Evolutionary conservation across 2,329 filamentous ascomycete genomes (phyloP).

Genomic region (Trichophyton rubrum): DNA sequence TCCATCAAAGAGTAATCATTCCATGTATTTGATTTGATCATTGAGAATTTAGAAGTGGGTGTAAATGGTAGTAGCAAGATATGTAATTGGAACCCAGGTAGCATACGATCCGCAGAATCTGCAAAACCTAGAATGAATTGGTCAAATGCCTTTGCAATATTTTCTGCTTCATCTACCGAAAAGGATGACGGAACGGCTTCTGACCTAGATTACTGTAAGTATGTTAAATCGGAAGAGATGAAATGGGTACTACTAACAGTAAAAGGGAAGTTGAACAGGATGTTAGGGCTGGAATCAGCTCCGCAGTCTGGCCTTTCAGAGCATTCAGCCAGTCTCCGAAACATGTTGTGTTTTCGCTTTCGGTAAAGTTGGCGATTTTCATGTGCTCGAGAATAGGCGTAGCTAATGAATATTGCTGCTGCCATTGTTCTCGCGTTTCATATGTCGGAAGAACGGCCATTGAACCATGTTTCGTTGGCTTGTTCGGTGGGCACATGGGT

Average conservation of each 20-base stretch:
- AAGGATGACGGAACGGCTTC: background rate
- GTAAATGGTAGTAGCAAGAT: conserved; percentile 15
- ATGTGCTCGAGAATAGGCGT: background rate
- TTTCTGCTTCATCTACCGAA: conserved; percentile 26
- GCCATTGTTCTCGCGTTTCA: background rate
- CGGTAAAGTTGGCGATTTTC: background rate
- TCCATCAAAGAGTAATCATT: conserved; percentile 8
- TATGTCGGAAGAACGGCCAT: background rate
- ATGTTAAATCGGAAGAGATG: background rate
- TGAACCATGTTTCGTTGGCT: background rate
- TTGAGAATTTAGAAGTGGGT: conserved; percentile 10
- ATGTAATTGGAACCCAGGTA: conserved; percentile 12
- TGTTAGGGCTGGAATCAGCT: background rate
- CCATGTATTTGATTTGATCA: conserved; percentile 14
- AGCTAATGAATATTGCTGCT: background rate
- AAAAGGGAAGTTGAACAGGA: background rate
- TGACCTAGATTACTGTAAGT: background rate
- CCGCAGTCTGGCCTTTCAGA: background rate
- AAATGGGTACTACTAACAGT: background rate
- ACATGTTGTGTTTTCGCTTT: background rate
- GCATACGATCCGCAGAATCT: background rate
- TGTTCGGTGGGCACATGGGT: background rate
- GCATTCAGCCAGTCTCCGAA: background rate
- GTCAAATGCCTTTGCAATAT: conserved; percentile 21
- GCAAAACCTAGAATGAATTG: conserved; percentile 16